phyloP scores from a whole-genome alignment of 129 eudicot genomes.

The Lonicera japonica region DNA sequence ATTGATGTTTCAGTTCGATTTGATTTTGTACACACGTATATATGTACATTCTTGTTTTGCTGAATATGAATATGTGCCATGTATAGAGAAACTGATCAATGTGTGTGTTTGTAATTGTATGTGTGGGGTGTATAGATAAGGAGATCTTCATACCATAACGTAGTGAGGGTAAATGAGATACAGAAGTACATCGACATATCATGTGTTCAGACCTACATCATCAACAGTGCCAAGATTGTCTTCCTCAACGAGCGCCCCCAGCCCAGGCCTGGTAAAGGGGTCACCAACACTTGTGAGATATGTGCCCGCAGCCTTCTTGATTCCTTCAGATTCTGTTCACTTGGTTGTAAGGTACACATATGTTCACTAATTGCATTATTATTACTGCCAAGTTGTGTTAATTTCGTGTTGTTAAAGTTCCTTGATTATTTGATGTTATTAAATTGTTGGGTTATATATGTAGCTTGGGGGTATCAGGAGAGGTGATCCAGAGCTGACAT shows the following conservation, averaged over 20 bases:
- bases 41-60: too few relatives aligned
- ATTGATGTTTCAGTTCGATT: neutral
- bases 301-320: conserved; percentile 44
- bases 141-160: conserved; percentile 54
- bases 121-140: too few relatives aligned
- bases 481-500: conserved; percentile 58
- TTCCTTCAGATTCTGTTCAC: conserved; percentile 54
- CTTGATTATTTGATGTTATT: neutral
- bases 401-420: too few relatives aligned
- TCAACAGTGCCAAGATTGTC: conserved; percentile 54
- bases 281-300: conserved; percentile 41
- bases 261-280: conserved; percentile 50
- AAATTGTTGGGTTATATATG: neutral
- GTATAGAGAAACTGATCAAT: too few relatives aligned
- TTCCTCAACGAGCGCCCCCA: conserved; percentile 55
- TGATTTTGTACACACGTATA: too few relatives aligned
- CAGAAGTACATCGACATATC: conserved; percentile 47
- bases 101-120: neutral
- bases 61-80: too few relatives aligned
- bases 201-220: conserved; percentile 56
- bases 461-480: conserved; percentile 67
- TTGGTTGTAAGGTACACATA: conserved; percentile 49
- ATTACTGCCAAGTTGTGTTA: neutral
- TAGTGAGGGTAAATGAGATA: conserved; percentile 58
- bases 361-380: neutral